Evolutionary conservation across 202 grass and related monocot genomes (phyloP).

Genomic region (Cymbopogon flexuosus): DNA sequence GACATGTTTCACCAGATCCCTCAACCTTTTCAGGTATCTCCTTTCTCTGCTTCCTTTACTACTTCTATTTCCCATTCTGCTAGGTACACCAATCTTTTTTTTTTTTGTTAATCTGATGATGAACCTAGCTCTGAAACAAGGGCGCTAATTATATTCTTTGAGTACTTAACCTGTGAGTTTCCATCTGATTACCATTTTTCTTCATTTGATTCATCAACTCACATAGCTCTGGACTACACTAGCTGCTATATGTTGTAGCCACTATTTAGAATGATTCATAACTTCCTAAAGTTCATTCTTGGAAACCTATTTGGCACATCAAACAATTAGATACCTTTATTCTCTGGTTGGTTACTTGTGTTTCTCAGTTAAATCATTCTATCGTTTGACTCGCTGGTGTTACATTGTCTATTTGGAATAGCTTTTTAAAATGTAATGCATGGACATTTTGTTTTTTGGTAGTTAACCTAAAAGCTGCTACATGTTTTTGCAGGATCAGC

Average conservation of each 20-base stretch:
- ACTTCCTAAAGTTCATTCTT: conserved; percentile 1
- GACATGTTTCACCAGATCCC: conserved; percentile 40
- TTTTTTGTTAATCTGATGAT: not conserved
- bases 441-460: conserved; percentile 5
- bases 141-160: not conserved
- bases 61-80: not conserved
- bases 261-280: not conserved
- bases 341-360: not conserved
- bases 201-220: not conserved
- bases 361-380: not conserved
- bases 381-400: not conserved
- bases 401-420: not conserved
- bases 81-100: not conserved
- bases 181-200: not conserved
- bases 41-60: not conserved
- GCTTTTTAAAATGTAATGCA: not conserved
- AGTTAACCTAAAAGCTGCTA: conserved; percentile 10
- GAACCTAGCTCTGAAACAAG: not conserved
- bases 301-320: not conserved
- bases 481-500: conserved; percentile 55
- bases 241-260: not conserved
- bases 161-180: not conserved
- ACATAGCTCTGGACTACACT: not conserved
- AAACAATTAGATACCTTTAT: not conserved
- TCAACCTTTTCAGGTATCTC: conserved; percentile 41